Evolutionary conservation across 495 filamentous ascomycete genomes (phyloP).

Genomic region (Lophiotrema nucula): DNA sequence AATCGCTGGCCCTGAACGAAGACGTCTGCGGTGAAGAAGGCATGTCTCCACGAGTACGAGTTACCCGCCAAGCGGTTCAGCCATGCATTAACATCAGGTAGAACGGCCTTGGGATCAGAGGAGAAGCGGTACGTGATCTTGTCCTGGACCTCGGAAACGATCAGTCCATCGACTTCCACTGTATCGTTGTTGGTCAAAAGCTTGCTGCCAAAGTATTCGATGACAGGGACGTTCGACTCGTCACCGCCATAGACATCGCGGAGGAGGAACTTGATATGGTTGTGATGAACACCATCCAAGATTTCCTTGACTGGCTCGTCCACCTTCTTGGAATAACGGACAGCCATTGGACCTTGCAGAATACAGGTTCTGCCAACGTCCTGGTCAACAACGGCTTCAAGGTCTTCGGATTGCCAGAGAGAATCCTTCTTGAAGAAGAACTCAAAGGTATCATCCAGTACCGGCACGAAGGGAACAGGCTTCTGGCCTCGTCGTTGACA

Average conservation of each 20-base stretch:
- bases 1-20: slow-evolving; percentile 95
- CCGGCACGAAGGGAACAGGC: slow-evolving; percentile 91
- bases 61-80: slow-evolving; percentile 83
- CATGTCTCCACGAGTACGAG: slow-evolving; percentile 84
- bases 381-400: slow-evolving; percentile 91
- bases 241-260: slow-evolving; percentile 77
- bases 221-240: slow-evolving; percentile 69
- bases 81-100: slow-evolving; percentile 83
- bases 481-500: slow-evolving; percentile 93
- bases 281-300: slow-evolving; percentile 81
- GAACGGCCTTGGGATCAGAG: slow-evolving; percentile 60
- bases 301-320: slow-evolving; percentile 95
- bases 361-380: slow-evolving; percentile 95
- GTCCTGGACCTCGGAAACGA: slow-evolving; percentile 66
- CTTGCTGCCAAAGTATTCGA: slow-evolving; percentile 94
- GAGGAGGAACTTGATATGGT: slow-evolving; percentile 75
- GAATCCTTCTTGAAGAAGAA: slow-evolving; percentile 99
- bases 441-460: slow-evolving; percentile 91
- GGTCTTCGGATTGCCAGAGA: slow-evolving; percentile 98
- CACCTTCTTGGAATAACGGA: slow-evolving; percentile 79
- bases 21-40: slow-evolving; percentile 94
- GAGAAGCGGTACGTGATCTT: slow-evolving; percentile 81
- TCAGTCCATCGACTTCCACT: slow-evolving; percentile 76
- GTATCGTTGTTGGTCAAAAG: slow-evolving; percentile 52
- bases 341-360: slow-evolving; percentile 91